A percentile compares a stretch with the other conserved stretches of the same genome.
Evolutionary conservation across 768 basidiomycete genomes (phyloP).

Genomic region (Leucocoprinus leucothites): DNA sequence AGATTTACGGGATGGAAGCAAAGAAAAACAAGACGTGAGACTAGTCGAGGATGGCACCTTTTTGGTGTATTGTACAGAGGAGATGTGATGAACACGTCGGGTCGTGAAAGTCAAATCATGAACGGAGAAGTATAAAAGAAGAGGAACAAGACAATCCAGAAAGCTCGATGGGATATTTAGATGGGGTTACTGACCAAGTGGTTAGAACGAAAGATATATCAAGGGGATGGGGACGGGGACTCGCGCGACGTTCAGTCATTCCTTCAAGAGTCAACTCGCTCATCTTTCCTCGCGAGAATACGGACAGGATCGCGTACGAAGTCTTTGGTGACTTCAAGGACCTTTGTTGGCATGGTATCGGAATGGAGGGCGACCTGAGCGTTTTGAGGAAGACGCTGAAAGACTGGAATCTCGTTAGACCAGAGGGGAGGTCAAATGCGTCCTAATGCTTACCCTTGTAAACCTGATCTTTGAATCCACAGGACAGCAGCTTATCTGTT

Average conservation of each 20-base stretch:
- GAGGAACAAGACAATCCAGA: neutral
- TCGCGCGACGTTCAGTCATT: slow-evolving; percentile 99
- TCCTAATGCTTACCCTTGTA: slow-evolving; percentile 58
- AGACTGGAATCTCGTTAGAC: slow-evolving; percentile 44
- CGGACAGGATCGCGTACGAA: slow-evolving; percentile 98
- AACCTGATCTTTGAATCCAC: slow-evolving; percentile 99
- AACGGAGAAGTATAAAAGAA: slow-evolving; percentile 14
- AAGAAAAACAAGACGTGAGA: slow-evolving; percentile 12
- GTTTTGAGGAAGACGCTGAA: slow-evolving; percentile 94
- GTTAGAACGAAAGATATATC: slow-evolving; percentile 16
- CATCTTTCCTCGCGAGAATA: slow-evolving; percentile 97
- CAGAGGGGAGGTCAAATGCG: neutral
- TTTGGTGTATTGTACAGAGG: slow-evolving; percentile 22
- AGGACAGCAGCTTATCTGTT: slow-evolving; percentile 98
- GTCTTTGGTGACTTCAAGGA: slow-evolving; percentile 97
- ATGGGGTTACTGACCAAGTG: slow-evolving; percentile 65
- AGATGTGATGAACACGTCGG: slow-evolving; percentile 19
- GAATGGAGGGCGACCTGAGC: slow-evolving; percentile 97
- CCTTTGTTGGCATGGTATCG: slow-evolving; percentile 96
- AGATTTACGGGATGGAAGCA: slow-evolving; percentile 22
- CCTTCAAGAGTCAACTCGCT: slow-evolving; percentile 97
- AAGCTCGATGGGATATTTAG: slow-evolving; percentile 37
- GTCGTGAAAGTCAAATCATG: slow-evolving; percentile 19
- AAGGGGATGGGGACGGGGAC: slow-evolving; percentile 98
- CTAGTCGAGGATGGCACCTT: slow-evolving; percentile 21